Percentiles rank a stretch among this genome's conserved stretches.
Evolutionary conservation across 345 rosid species (phyloP).

Genomic region (Hypericum perforatum): DNA sequence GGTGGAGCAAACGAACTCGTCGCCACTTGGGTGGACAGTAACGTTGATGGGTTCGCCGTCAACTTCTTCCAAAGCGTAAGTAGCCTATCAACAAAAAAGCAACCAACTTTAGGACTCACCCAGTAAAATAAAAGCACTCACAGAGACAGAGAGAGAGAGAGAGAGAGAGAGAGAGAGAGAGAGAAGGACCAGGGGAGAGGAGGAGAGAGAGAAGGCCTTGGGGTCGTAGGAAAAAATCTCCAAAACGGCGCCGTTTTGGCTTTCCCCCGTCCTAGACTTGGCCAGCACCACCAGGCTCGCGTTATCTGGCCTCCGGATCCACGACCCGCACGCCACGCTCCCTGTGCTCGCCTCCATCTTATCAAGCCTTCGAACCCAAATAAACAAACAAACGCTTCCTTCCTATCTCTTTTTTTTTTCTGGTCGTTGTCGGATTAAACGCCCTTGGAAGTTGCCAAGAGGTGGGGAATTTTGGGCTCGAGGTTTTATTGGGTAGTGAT

Average conservation of each 20-base stretch:
- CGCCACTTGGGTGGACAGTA: constrained; percentile 81
- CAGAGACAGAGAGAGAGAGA: not conserved
- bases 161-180: not conserved
- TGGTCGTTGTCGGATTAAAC: too few relatives aligned
- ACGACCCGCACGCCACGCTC: constrained; percentile 65
- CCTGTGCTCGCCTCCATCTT: constrained; percentile 26
- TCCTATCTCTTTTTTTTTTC: too few relatives aligned
- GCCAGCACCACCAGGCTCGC: constrained; percentile 52
- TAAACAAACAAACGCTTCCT: too few relatives aligned
- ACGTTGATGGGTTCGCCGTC: constrained; percentile 65
- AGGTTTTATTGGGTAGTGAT: too few relatives aligned
- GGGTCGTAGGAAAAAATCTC: constrained; percentile 82
- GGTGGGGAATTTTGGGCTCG: too few relatives aligned
- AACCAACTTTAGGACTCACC: too few relatives aligned
- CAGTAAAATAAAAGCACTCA: too few relatives aligned
- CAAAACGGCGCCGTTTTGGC: constrained; percentile 15
- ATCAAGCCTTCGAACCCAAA: too few relatives aligned
- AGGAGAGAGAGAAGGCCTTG: constrained; percentile 43
- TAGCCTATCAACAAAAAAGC: constrained; percentile 28
- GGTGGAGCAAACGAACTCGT: constrained; percentile 67
- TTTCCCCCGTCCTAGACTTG: constrained; percentile 38
- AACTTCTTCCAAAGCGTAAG: constrained; percentile 48
- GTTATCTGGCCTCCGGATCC: constrained; percentile 87
- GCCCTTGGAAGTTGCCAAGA: too few relatives aligned
- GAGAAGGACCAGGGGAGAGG: constrained; percentile 57